Evolutionary conservation across 768 basidiomycete genomes (phyloP).

Genomic region (Boletus reticuloceps): DNA sequence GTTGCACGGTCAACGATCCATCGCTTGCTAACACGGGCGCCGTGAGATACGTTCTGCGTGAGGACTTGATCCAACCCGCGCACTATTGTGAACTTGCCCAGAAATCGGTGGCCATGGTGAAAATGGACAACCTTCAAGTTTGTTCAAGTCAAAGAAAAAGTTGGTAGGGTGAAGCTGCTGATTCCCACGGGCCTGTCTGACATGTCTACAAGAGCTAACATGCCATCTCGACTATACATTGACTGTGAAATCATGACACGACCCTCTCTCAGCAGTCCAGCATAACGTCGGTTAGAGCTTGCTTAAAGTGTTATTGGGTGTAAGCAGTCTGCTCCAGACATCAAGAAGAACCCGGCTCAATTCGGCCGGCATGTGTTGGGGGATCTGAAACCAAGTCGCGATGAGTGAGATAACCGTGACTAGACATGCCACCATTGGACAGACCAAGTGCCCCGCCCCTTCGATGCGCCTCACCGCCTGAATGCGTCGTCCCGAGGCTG

Average conservation of each 20-base stretch:
- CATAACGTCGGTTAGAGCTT: slow-evolving; percentile 11
- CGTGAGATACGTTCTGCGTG: slow-evolving; percentile 12
- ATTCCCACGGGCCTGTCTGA: background rate
- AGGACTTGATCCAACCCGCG: slow-evolving; percentile 26
- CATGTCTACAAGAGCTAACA: no score
- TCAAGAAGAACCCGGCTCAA: slow-evolving; percentile 26
- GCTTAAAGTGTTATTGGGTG: background rate
- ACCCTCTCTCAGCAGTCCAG: background rate
- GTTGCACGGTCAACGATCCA: slow-evolving; percentile 88
- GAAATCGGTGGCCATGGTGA: slow-evolving; percentile 81
- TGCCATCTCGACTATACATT: no score
- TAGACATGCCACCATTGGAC: slow-evolving; percentile 1
- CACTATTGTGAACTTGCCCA: slow-evolving; percentile 92
- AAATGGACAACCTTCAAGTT: no score
- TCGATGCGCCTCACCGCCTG: slow-evolving; percentile 22
- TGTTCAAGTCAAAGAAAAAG: background rate
- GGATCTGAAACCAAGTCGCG: slow-evolving; percentile 15
- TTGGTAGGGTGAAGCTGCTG: no score
- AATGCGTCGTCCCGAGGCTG: slow-evolving; percentile 21
- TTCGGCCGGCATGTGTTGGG: slow-evolving; percentile 23
- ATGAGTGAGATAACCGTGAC: background rate
- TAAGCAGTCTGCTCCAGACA: slow-evolving; percentile 12
- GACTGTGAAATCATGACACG: background rate
- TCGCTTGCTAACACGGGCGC: slow-evolving; percentile 59
- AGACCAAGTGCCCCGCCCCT: slow-evolving; percentile 34